Conservation (phyloP, 1,284 basidiomycete genomes). For the Malassezia brasiliensis region DNA sequence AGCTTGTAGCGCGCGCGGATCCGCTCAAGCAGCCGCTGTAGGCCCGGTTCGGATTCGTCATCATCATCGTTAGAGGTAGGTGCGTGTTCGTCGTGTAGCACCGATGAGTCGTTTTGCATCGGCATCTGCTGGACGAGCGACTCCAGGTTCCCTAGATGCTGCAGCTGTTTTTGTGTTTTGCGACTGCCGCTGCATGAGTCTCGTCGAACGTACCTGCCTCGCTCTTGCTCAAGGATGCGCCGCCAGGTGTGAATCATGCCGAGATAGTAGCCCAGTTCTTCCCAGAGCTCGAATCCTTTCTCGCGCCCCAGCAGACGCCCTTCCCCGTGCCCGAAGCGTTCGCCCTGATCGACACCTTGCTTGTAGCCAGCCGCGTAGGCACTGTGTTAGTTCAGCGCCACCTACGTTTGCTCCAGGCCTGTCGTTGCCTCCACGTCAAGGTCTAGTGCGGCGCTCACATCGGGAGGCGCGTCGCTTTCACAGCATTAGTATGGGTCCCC, state of each 20-base stretch:
- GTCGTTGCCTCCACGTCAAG: constrained; percentile 32
- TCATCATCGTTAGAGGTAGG: neutral
- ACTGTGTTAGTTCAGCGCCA: constrained; percentile 49
- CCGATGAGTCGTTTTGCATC: constrained; percentile 33
- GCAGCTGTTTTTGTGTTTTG: constrained; percentile 51
- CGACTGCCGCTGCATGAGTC: constrained; percentile 9
- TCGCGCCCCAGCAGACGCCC: constrained; percentile 79
- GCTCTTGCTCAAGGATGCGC: constrained; percentile 3
- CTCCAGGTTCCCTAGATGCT: constrained; percentile 62
- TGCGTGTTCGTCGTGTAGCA: constrained; percentile 43
- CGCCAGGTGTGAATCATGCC: constrained; percentile 68
- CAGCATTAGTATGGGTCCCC: neutral
- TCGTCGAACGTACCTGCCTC: neutral
- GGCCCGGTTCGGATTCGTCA: constrained; percentile 31
- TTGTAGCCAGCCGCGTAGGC: constrained; percentile 70
- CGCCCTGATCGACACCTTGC: constrained; percentile 71
- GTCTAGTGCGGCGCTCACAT: neutral
- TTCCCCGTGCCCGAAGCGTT: constrained; percentile 79
- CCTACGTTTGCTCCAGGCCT: constrained; percentile 29
- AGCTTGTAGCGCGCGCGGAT: constrained; percentile 80
- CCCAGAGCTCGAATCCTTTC: constrained; percentile 92
- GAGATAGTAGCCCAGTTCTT: constrained; percentile 85
- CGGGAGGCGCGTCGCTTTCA: no score
- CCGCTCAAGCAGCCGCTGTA: constrained; percentile 70
- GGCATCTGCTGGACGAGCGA: constrained; percentile 66